Base-by-base conservation (phyloP, 495 filamentous ascomycete species). In the Podospora appendiculata region DNA sequence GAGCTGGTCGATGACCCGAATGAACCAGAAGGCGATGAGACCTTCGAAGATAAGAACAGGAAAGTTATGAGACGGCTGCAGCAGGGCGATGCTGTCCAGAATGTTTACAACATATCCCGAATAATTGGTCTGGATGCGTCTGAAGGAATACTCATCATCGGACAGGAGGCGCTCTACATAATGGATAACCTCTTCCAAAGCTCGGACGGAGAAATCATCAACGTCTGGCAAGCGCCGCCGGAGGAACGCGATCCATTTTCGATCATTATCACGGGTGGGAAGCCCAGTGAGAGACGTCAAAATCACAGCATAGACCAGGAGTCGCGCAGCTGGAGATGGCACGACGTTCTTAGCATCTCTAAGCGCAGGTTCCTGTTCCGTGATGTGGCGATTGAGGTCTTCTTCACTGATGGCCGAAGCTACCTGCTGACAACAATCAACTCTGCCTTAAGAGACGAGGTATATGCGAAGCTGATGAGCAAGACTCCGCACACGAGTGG, bases 171-270 rank as follows among this genome's bases (percentile, higher is more conserved):
- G 51, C 79, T 98, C 40, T 98, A 98, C 65, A 85, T 98, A 47
- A 83, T 96, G 54, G 93, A 98, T 64, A 88, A 89, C 61, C 88
- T 93, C 58, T 96, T 98, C 68, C 92, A 96, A 63, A 79, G 91
- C 48, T 81, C 86, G 3, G 92, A 97, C 64, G 93, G 93, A 17
- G 93, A 98, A 64, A 94, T 98, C 59, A 87, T 97, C 39, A 89
- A 95, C 58, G 92, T 95, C 16, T 89, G 86, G 82, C 90, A 97
- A 68, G 93, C 94, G 18, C 91, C 92, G 13, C 65, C 77, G 6
- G 91, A 97, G 54, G 93, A 98, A 66, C 84, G 93, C 40, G 93
- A 98, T 62, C 88, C 90, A 3, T 98, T 96, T 60, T 83, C 95
- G 25, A 88, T 90, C 56, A 90, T 96, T 72, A 93, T 96, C 57